Evolutionary conservation across 164 flowering plant genomes (phyloP).

Genomic region (Cinnamomum micranthum): DNA sequence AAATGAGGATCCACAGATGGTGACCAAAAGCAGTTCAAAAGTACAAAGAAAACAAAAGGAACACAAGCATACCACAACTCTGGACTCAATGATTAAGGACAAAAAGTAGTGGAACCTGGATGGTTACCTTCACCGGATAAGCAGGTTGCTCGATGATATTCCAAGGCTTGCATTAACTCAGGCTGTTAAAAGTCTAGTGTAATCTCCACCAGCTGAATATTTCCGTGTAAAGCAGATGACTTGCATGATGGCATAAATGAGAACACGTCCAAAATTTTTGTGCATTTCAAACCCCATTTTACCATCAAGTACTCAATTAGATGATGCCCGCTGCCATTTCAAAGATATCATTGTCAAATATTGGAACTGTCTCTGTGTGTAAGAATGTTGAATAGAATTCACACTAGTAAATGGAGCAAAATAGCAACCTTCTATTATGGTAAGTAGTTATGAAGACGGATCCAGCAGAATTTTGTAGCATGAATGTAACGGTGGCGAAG

Average conservation of each 20-base stretch:
- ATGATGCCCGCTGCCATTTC: conserved; percentile 76
- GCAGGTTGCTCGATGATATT: neutral
- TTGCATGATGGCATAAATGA: conserved; percentile 77
- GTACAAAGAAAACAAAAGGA: neutral
- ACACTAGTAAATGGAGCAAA: neutral
- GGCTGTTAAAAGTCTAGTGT: conserved; percentile 16
- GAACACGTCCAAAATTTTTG: conserved; percentile 74
- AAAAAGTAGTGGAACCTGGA: neutral
- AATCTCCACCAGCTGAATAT: conserved; percentile 83
- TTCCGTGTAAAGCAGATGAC: conserved; percentile 55
- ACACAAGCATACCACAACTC: neutral
- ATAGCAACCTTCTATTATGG: conserved; percentile 74
- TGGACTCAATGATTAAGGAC: neutral
- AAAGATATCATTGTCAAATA: neutral
- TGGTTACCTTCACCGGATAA: neutral
- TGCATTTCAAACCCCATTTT: conserved; percentile 89
- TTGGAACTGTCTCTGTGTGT: neutral
- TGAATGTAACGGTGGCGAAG: conserved; percentile 81
- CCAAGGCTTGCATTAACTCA: neutral
- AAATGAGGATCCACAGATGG: neutral
- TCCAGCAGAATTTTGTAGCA: conserved; percentile 67
- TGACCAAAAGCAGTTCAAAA: neutral
- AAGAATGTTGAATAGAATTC: neutral
- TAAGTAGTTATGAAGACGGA: conserved; percentile 85
- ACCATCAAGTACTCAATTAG: conserved; percentile 88